Evolutionary conservation across 2,329 filamentous ascomycete genomes (phyloP).

Genomic region (Beauveria brongniartii): DNA sequence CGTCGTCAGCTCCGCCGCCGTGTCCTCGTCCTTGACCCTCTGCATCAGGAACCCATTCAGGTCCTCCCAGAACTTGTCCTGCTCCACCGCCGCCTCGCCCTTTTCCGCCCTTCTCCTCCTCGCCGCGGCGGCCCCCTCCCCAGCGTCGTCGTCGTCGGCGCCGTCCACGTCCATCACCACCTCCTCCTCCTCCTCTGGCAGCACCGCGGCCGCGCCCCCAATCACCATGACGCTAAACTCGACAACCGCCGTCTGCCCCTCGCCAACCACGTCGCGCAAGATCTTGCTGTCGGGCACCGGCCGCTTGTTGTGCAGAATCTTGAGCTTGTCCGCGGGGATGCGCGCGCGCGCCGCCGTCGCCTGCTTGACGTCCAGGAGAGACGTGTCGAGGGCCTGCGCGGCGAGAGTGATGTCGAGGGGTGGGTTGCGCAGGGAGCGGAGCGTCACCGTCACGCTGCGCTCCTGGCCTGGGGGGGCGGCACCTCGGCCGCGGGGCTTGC

Average conservation of each 20-base stretch:
- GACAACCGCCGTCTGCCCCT: conserved; percentile 47
- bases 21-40: conserved; percentile 62
- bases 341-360: conserved; percentile 55
- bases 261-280: conserved; percentile 61
- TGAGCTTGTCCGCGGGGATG: conserved; percentile 69
- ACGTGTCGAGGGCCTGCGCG: conserved; percentile 57
- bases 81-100: conserved; percentile 37
- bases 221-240: conserved; percentile 88
- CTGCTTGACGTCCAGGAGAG: conserved; percentile 70
- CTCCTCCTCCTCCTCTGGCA: conserved; percentile 26
- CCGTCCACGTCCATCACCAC: conserved; percentile 23
- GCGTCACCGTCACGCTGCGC: conserved; percentile 47
- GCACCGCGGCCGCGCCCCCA: conserved; percentile 50
- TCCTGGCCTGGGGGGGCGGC: conserved; percentile 44
- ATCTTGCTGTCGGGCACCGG: conserved; percentile 72
- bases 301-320: conserved; percentile 81
- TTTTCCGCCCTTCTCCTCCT: neutral
- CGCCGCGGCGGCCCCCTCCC: neutral
- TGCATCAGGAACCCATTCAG: conserved; percentile 72
- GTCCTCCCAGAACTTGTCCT: conserved; percentile 79
- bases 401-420: conserved; percentile 59
- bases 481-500: conserved; percentile 30
- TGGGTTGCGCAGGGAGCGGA: conserved; percentile 73
- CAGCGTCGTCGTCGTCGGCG: conserved; percentile 1
- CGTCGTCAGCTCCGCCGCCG: conserved; percentile 54